Base-by-base conservation (phyloP, 106 monocot species). In the Apostasia shenzhenica region DNA sequence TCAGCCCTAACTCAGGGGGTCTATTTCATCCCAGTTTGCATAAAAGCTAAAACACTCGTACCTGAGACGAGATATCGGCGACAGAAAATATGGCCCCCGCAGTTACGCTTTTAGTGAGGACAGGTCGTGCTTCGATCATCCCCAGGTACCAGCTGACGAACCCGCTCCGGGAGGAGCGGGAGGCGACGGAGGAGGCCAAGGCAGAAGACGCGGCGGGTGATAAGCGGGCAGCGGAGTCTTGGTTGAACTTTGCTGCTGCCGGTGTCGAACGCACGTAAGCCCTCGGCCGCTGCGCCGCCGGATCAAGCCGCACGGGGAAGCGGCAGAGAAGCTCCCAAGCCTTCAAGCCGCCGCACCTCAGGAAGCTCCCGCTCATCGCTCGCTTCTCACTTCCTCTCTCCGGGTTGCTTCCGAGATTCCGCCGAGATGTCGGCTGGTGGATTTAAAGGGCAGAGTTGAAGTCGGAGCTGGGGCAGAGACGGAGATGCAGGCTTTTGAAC, bases 71-170 rank as follows among this genome's bases (percentile, higher is more conserved):
- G 14, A 81, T 40, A 63, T 90, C 89, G 6, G 89, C 85, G 46
- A 53, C 83, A 12, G 69, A 62, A 67, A 90, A 90, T 5, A 90
- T 86, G 57, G 73, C 67, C 3, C 80, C 83, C 47, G 89, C 77
- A 26, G 89, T 90, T 63, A 90, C 49, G 75, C 89, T 74, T 70
- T 90, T 90, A 4, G 89, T 90, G 11, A 86, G 57, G 37, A 90
- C 59, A 8, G 89, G 89, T 8, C 80, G 77, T 4, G 78, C 45
- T 44, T 81, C 82, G 70, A 90, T 83, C 83, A 83, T 81, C 3
- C 83, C 56, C 0, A 90, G 67, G 59, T 90, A 90, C 89, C 89
- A 90, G 38, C 63, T n/a, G 41, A 86, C 81, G 45, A 86, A 76
- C 67, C 85, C 82, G 58, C 54, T 78, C 68, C 75, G 63, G 10